Evolutionary conservation across 2,329 filamentous ascomycete species (phyloP).

Genomic region (Pyrenophora tritici-repentis): DNA sequence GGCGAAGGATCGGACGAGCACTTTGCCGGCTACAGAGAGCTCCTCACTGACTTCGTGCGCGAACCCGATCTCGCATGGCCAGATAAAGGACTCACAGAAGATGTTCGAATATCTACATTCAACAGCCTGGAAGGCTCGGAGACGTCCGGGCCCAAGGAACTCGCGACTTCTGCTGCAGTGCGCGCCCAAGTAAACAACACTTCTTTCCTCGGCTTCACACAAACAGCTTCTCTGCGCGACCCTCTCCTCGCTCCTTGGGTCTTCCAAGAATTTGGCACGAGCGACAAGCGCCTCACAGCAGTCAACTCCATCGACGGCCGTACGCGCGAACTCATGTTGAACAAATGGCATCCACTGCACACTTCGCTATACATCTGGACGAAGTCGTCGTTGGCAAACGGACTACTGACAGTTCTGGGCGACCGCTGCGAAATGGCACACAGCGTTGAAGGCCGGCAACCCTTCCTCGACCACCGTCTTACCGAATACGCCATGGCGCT

Average conservation of each 20-base stretch:
- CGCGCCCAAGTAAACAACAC: conserved; percentile 23
- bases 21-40: conserved; percentile 59
- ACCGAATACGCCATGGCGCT: conserved; percentile 48
- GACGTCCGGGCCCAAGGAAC: conserved; percentile 18
- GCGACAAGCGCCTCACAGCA: conserved; percentile 17
- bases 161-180: conserved; percentile 15
- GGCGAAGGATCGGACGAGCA: conserved; percentile 60
- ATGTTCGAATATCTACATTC: conserved; percentile 15
- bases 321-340: conserved; percentile 27
- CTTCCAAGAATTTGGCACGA: conserved; percentile 15
- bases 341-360: conserved; percentile 33
- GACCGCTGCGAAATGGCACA: conserved; percentile 55
- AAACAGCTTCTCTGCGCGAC: conserved; percentile 11
- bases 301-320: conserved; percentile 33
- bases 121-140: conserved; percentile 13
- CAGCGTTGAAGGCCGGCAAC: conserved; percentile 48
- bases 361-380: conserved; percentile 33
- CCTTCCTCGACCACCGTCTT: conserved; percentile 49
- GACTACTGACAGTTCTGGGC: conserved; percentile 51
- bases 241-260: conserved; percentile 18
- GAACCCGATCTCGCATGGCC: conserved; percentile 51
- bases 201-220: conserved; percentile 21
- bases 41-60: conserved; percentile 54
- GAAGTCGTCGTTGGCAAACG: conserved; percentile 28
- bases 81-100: conserved; percentile 13